phyloP scores from a whole-genome alignment of 257 asterid species.

The Gentiana straminea region DNA sequence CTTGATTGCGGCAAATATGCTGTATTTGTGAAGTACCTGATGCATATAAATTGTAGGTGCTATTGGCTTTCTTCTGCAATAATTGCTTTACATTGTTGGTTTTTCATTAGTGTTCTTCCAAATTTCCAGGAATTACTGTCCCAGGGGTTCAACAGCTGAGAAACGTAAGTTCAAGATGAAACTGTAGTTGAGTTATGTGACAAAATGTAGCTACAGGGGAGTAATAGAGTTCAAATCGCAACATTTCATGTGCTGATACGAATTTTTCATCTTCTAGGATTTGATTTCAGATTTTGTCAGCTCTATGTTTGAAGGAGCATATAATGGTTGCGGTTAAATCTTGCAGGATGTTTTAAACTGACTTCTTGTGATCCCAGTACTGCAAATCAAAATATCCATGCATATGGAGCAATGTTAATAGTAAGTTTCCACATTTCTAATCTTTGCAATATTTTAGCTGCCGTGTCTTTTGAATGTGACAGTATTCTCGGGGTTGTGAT shows the following conservation, averaged over 20 bases:
- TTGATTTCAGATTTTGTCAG: neutral
- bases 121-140: slow-evolving; percentile 32
- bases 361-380: slow-evolving; percentile 54
- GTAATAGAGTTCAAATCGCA: neutral
- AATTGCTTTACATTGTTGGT: neutral
- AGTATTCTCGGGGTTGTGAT: no score
- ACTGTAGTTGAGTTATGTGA: neutral
- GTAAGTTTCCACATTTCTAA: slow-evolving; percentile 33
- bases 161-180: slow-evolving; percentile 21
- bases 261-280: neutral
- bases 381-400: slow-evolving; percentile 66
- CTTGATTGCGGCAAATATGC: neutral
- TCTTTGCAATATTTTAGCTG: no score
- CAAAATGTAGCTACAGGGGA: neutral
- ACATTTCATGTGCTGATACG: neutral
- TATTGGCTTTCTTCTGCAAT: neutral
- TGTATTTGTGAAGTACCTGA: neutral
- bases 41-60: neutral
- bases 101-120: slow-evolving; percentile 8
- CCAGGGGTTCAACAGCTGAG: slow-evolving; percentile 28
- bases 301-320: neutral
- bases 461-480: no score
- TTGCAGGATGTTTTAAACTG: slow-evolving; percentile 61
- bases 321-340: slow-evolving; percentile 8
- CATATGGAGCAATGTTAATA: slow-evolving; percentile 68